phyloP scores from a whole-genome alignment of 2,329 filamentous ascomycete species.

The Delphinella strobiligena region DNA sequence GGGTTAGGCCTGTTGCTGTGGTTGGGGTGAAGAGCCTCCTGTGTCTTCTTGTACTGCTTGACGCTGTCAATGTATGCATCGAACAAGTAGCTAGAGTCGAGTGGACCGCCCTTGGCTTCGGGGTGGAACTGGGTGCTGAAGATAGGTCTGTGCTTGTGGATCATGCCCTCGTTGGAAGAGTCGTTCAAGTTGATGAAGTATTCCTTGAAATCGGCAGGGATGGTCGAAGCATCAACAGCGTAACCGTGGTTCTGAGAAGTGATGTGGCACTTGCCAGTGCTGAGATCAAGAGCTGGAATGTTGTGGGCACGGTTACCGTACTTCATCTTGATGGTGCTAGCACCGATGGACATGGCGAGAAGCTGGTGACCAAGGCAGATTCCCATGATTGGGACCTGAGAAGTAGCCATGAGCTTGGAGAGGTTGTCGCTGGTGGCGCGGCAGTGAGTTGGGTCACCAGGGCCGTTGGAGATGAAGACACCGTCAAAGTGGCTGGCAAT shows the following conservation, averaged over 20 bases:
- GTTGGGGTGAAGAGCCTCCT: slow-evolving; percentile 55
- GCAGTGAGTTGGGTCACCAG: slow-evolving; percentile 95
- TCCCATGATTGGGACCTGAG: slow-evolving; percentile 86
- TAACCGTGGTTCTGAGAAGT: slow-evolving; percentile 98
- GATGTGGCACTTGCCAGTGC: slow-evolving; percentile 95
- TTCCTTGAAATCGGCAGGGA: slow-evolving; percentile 83
- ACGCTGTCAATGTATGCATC: slow-evolving; percentile 93
- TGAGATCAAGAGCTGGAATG: slow-evolving; percentile 88
- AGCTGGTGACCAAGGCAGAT: slow-evolving; percentile 98
- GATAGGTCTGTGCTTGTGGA: slow-evolving; percentile 90
- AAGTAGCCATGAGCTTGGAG: slow-evolving; percentile 77
- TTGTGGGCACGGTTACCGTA: slow-evolving; percentile 99
- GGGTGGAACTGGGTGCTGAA: slow-evolving; percentile 99
- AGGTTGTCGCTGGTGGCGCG: slow-evolving; percentile 90
- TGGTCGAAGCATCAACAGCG: slow-evolving; percentile 73
- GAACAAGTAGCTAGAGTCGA: slow-evolving; percentile 92
- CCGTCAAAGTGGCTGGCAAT: slow-evolving; percentile 95
- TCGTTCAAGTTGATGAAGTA: slow-evolving; percentile 99
- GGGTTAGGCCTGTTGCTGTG: slow-evolving; percentile 81
- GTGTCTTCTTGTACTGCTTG: slow-evolving; percentile 73
- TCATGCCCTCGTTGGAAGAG: slow-evolving; percentile 92
- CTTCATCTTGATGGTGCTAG: slow-evolving; percentile 91
- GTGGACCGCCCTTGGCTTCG: slow-evolving; percentile 91
- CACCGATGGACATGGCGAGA: slow-evolving; percentile 77
- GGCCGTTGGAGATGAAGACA: slow-evolving; percentile 98